A percentile compares a stretch with the other conserved stretches of the same genome.
Evolutionary conservation across 345 rosid genomes (phyloP).

Genomic region (Barbarea vulgaris): DNA sequence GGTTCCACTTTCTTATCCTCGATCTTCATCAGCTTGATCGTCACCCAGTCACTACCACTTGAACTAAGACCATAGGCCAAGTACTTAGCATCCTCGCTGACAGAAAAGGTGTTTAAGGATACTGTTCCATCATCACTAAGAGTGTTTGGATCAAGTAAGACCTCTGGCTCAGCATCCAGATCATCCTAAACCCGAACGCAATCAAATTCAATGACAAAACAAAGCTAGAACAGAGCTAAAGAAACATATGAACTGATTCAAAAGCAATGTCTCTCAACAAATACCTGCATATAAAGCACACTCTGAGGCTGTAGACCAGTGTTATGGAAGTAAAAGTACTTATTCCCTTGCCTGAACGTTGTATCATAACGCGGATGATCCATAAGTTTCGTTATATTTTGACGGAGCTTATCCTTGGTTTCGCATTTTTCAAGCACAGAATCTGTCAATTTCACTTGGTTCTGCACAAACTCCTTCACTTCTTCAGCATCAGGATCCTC

Average conservation of each 20-base stretch:
- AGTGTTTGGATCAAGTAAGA: slow-evolving; percentile 84
- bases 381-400: slow-evolving; percentile 58
- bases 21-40: slow-evolving; percentile 66
- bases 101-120: slow-evolving; percentile 54
- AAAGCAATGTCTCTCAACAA: not conserved
- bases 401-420: slow-evolving; percentile 57
- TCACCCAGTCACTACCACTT: slow-evolving; percentile 96
- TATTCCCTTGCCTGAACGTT: slow-evolving; percentile 65
- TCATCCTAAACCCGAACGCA: slow-evolving; percentile 54
- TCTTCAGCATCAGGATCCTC: slow-evolving; percentile 94
- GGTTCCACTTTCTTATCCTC: slow-evolving; percentile 69
- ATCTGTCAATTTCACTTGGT: slow-evolving; percentile 71
- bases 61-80: slow-evolving; percentile 84
- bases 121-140: slow-evolving; percentile 92
- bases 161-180: slow-evolving; percentile 73
- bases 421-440: slow-evolving; percentile 66
- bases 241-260: slow-evolving; percentile 1
- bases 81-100: slow-evolving; percentile 82
- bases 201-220: slow-evolving; percentile 7
- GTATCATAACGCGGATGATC: slow-evolving; percentile 85
- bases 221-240: not conserved
- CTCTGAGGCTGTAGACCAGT: slow-evolving; percentile 85
- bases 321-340: slow-evolving; percentile 84
- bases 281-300: slow-evolving; percentile 76
- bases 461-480: slow-evolving; percentile 69